Conservation (phyloP, 345 rosid species). For the Boechera retrofracta region DNA sequence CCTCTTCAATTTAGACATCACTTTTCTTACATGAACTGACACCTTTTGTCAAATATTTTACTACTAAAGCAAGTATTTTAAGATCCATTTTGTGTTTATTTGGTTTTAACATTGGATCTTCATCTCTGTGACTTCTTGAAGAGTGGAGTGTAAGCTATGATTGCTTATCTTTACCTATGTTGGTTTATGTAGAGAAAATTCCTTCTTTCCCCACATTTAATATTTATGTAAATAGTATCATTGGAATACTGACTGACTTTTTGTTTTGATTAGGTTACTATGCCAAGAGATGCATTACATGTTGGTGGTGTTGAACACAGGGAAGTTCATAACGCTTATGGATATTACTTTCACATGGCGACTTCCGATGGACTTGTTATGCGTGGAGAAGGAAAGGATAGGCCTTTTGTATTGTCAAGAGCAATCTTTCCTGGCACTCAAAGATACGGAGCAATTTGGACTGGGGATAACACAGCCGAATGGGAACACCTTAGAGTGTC, state of each 20-base stretch:
- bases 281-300: conserved; percentile 98
- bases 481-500: conserved; percentile 98
- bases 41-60: conserved; percentile 16
- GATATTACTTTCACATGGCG: conserved; percentile 97
- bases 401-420: conserved; percentile 97
- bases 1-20: background rate
- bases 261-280: conserved; percentile 62
- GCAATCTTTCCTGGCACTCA: conserved; percentile 97
- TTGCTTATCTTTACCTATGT: background rate
- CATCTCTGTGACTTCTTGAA: background rate
- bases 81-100: conserved; percentile 1
- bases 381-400: conserved; percentile 87
- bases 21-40: conserved; percentile 14
- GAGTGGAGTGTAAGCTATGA: background rate
- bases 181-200: background rate
- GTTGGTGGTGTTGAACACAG: conserved; percentile 83
- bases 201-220: background rate
- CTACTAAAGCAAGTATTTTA: background rate
- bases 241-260: conserved; percentile 22
- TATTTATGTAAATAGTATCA: background rate
- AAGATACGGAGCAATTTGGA: conserved; percentile 97
- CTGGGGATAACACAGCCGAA: conserved; percentile 95
- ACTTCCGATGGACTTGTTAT: conserved; percentile 92
- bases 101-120: conserved; percentile 2
- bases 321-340: conserved; percentile 93